Conservation (phyloP, 2,329 filamentous ascomycete species). For the Gaeumannomyces tritici region DNA sequence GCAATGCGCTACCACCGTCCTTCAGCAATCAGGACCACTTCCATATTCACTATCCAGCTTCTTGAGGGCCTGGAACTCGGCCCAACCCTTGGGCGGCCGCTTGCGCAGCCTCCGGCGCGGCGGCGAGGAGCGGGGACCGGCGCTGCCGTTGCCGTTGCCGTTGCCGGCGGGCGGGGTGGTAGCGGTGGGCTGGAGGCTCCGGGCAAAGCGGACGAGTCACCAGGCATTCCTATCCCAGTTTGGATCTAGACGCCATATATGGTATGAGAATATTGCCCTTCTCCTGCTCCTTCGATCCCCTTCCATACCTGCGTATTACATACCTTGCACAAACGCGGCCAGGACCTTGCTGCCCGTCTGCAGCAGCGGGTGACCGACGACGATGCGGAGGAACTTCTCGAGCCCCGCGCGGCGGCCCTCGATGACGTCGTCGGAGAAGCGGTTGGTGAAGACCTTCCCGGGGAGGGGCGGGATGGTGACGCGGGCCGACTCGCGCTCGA, state of each 20-base stretch:
- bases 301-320: too few species aligned
- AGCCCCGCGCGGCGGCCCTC: conserved; percentile 85
- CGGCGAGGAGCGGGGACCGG: conserved; percentile 10
- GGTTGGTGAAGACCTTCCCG: conserved; percentile 95
- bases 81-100: conserved; percentile 21
- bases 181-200: conserved; percentile 11
- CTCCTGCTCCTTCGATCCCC: too few species aligned
- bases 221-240: conserved; percentile 90
- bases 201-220: conserved; percentile 41
- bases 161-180: neutral
- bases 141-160: neutral
- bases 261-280: too few species aligned
- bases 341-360: conserved; percentile 97
- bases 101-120: conserved; percentile 34
- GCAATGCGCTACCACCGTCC: too few species aligned
- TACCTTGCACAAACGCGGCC: conserved; percentile 93
- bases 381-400: conserved; percentile 94
- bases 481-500: conserved; percentile 87
- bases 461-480: conserved; percentile 94
- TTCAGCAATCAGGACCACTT: neutral
- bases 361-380: conserved; percentile 89
- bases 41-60: conserved; percentile 10
- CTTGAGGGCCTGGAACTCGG: conserved; percentile 17
- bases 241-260: too few species aligned
- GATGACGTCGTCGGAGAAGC: conserved; percentile 97